A percentile compares a stretch with the other conserved stretches of the same genome.
phyloP scores from a whole-genome alignment of 345 rosid species.

The Murraya koenigii region DNA sequence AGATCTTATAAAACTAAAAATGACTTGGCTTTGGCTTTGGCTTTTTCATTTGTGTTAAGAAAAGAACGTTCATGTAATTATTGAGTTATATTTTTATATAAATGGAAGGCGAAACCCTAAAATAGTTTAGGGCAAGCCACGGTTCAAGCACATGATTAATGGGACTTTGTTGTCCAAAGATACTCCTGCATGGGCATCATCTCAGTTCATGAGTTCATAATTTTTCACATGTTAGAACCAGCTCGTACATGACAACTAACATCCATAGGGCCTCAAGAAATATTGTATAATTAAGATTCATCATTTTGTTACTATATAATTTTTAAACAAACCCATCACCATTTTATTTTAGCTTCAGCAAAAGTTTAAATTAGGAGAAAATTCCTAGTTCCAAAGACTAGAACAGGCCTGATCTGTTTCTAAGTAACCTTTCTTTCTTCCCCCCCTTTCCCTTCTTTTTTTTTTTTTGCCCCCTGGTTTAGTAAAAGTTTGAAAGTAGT shows the following conservation, averaged over 20 bases:
- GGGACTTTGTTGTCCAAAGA: background rate
- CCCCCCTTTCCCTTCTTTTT: too few species aligned
- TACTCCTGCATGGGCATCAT: background rate
- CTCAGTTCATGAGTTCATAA: background rate
- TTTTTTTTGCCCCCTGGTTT: too few species aligned
- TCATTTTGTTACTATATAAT: too few species aligned
- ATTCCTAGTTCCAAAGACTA: too few species aligned
- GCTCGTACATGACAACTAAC: background rate
- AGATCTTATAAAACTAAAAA: conserved; percentile 3
- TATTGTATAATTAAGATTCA: background rate
- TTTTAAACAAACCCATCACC: too few species aligned
- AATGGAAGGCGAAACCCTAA: background rate
- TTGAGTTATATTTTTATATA: background rate
- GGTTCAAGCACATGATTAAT: background rate
- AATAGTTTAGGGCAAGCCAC: background rate
- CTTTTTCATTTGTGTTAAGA: background rate
- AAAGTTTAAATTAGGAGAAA: too few species aligned
- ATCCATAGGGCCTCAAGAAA: background rate
- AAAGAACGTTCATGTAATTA: background rate
- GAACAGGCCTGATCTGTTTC: too few species aligned
- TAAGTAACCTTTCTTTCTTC: too few species aligned
- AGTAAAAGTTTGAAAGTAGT: too few species aligned
- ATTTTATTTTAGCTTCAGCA: too few species aligned
- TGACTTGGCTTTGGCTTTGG: background rate
- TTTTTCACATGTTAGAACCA: background rate